Evolutionary conservation across 805 yeast species (phyloP), one percentile per base, ranked within the genome.

Genomic region (Cyberlindnera suaveolens): DNA sequence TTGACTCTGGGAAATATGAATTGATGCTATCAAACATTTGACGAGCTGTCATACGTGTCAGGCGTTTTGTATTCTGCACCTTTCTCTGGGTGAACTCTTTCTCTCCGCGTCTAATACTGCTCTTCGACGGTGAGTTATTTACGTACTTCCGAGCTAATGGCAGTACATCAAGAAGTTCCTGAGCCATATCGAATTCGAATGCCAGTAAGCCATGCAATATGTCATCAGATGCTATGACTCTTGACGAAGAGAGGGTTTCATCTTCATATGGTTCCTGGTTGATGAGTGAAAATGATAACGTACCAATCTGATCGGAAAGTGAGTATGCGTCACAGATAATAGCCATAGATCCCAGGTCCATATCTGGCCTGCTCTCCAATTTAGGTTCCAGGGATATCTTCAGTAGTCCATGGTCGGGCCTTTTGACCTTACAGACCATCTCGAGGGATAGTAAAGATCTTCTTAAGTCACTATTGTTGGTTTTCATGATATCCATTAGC

Each of bases 381-480:
- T 13, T 26, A 5, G 13, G 13, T 15, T 23, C n/a, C 13, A 14
- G 23, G 2, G 43, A 36, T 8, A 43, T 35, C 8, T 14, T 23
- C 1, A 43, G 40, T 7, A 42, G 35, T n/a, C 40, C 40, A 30
- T 7, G n/a, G 11, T 20, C 18, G 1, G 31, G 39, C 4, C 23
- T n/a, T 5, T 19, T 32, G 16, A 32, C 17, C n/a, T 39, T 29
- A 46, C 74, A 73, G 1, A 67, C 14, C 43, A 61, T 64, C 51
- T 79, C 82, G 31, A 76, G 61, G 4, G 64, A 61, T 58, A 68
- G 60, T 10, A 80, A 50, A 32, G 71, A 66, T 45, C 65, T 67
- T 40, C 85, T 62, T 26, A 80, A 58, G 54, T 80, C 84, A 36
- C 49, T 52, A 6, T 56, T 5, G 36, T 54, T 48, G 11, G 53